These are phyloP conservation scores for Zizania palustris DNA, from an alignment of 202 grass and related monocot genomes.

Conservation along the genomic window DNA sequence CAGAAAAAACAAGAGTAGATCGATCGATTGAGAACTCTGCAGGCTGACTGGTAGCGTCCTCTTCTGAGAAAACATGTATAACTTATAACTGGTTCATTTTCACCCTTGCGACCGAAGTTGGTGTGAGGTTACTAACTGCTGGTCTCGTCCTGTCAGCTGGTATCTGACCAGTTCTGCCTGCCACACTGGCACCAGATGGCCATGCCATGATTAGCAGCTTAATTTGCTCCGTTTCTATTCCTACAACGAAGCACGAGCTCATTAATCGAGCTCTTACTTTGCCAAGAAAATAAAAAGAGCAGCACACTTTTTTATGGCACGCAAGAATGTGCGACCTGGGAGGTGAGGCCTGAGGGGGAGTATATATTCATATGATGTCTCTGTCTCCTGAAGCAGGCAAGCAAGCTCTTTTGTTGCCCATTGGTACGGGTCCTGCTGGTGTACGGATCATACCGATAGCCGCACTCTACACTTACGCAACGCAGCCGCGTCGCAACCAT, in stretches of 20 bases:
- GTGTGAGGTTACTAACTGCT: conserved; percentile 16
- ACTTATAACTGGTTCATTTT: too few species aligned
- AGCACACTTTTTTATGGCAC: background rate
- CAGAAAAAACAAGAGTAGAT: background rate
- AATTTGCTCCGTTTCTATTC: background rate
- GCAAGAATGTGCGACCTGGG: too few species aligned
- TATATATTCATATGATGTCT: background rate
- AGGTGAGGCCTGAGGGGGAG: too few species aligned
- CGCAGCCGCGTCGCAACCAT: background rate
- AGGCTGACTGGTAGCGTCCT: background rate
- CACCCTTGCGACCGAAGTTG: conserved; percentile 15
- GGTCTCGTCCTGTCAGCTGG: background rate
- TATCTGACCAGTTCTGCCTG: conserved; percentile 4
- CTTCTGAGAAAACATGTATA: background rate
- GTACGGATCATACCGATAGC: background rate
- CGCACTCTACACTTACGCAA: background rate
- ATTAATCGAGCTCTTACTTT: conserved; percentile 25
- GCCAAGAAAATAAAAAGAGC: background rate
- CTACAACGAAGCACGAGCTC: background rate
- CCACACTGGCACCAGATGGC: background rate
- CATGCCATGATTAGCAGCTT: conserved; percentile 3
- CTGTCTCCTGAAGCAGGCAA: conserved; percentile 36
- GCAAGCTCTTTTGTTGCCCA: background rate
- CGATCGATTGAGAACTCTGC: background rate
- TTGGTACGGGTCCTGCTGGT: background rate